phyloP scores from a whole-genome alignment of 768 basidiomycete species.

The Artomyces pyxidatus region DNA sequence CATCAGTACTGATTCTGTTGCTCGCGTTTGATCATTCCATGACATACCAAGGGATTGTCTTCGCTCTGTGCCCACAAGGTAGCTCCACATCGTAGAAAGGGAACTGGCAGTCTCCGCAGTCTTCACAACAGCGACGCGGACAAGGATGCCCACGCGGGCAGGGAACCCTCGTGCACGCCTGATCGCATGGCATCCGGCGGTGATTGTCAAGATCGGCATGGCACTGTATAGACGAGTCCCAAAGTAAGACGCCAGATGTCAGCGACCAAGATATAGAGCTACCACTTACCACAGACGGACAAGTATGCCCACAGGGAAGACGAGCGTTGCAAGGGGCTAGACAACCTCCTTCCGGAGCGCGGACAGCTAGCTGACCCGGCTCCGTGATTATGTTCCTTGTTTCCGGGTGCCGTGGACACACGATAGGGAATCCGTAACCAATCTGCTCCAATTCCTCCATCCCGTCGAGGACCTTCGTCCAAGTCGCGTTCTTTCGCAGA shows the following conservation, averaged over 20 bases:
- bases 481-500: slow-evolving; percentile 45
- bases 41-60: slow-evolving; percentile 22
- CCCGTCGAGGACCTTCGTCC: slow-evolving; percentile 50
- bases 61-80: slow-evolving; percentile 21
- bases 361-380: slow-evolving; percentile 7
- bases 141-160: slow-evolving; percentile 23
- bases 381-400: background rate
- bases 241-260: background rate
- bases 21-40: no score
- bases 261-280: background rate
- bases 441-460: slow-evolving; percentile 36
- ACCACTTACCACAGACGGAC: slow-evolving; percentile 19
- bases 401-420: slow-evolving; percentile 12
- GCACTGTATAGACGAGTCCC: slow-evolving; percentile 13
- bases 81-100: slow-evolving; percentile 17
- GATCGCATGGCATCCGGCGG: slow-evolving; percentile 16
- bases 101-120: slow-evolving; percentile 22
- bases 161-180: slow-evolving; percentile 16
- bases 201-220: slow-evolving; percentile 19
- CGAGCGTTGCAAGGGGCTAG: slow-evolving; percentile 20
- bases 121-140: slow-evolving; percentile 19
- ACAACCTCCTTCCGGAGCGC: slow-evolving; percentile 23
- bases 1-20: no score
- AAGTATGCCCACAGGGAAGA: slow-evolving; percentile 25
- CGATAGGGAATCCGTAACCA: slow-evolving; percentile 2